Conservation (phyloP, 805 yeast genomes). For the Sugiyamaella lignohabitans region DNA sequence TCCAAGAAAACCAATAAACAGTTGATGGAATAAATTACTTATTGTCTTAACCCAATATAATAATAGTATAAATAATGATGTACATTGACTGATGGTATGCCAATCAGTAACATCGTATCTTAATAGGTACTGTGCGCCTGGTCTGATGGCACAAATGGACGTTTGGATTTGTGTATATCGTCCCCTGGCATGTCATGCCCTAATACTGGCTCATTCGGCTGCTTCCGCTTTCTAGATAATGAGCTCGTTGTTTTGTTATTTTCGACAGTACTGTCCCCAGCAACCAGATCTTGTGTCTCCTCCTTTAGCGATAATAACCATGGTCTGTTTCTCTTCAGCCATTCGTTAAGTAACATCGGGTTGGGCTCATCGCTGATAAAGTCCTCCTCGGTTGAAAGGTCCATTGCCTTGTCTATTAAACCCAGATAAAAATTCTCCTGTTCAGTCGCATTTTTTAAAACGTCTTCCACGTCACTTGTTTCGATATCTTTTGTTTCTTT, state of each 20-base stretch:
- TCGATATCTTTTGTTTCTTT: not conserved
- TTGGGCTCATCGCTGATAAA: constrained; percentile 10
- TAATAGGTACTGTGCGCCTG: too few relatives aligned
- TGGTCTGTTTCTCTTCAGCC: constrained; percentile 15
- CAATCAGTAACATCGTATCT: too few relatives aligned
- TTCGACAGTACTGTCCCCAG: not conserved
- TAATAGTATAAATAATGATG: too few relatives aligned
- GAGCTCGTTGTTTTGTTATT: too few relatives aligned
- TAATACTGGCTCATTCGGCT: not conserved
- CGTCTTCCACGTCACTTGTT: not conserved
- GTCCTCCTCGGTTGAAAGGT: constrained; percentile 16
- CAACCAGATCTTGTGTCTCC: too few relatives aligned
- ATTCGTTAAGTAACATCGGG: constrained; percentile 18
- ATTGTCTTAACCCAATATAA: too few relatives aligned
- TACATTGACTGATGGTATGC: too few relatives aligned
- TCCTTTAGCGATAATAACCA: not conserved
- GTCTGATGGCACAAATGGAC: not conserved
- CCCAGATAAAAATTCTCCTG: constrained; percentile 7
- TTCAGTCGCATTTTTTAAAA: not conserved
- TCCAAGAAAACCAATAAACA: too few relatives aligned
- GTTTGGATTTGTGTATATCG: constrained; percentile 1
- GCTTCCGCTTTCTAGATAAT: not conserved
- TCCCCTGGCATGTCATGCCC: too few relatives aligned
- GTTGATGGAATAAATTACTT: too few relatives aligned
- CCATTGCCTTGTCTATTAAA: constrained; percentile 10